These are phyloP conservation scores for Serendipita sp. DNA, from an alignment of 768 basidiomycete species.

Conservation along the genomic window DNA sequence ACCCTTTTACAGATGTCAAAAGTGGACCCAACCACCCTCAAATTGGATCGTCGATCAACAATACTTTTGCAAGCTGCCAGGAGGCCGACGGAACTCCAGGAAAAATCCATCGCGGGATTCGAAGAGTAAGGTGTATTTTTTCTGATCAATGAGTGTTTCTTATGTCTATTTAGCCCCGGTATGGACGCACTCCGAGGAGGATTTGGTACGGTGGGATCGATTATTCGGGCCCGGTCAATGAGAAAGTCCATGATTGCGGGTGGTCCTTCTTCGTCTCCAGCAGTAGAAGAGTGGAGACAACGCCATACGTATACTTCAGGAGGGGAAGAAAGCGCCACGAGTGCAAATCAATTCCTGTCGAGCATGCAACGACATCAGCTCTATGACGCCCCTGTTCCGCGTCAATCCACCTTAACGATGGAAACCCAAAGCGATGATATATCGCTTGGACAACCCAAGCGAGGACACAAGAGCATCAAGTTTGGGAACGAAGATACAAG, in stretches of 20 bases:
- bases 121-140: slow-evolving; percentile 35
- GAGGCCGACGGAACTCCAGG: slow-evolving; percentile 55
- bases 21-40: slow-evolving; percentile 68
- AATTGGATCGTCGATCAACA: slow-evolving; percentile 79
- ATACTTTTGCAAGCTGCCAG: slow-evolving; percentile 79
- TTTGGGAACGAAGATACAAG: slow-evolving; percentile 59
- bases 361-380: slow-evolving; percentile 67
- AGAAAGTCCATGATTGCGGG: slow-evolving; percentile 23
- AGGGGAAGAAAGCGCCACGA: background rate
- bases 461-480: slow-evolving; percentile 32
- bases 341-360: slow-evolving; percentile 13
- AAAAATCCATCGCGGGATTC: slow-evolving; percentile 36
- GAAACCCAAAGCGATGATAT: slow-evolving; percentile 21
- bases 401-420: slow-evolving; percentile 22
- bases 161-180: slow-evolving; percentile 35
- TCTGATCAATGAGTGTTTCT: background rate
- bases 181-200: slow-evolving; percentile 83
- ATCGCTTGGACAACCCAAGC: background rate
- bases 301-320: slow-evolving; percentile 10
- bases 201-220: slow-evolving; percentile 80
- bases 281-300: slow-evolving; percentile 15
- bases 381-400: slow-evolving; percentile 74
- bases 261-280: slow-evolving; percentile 16
- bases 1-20: slow-evolving; percentile 91
- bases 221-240: slow-evolving; percentile 37